Conservation (phyloP, 1,284 basidiomycete species). For the Mixia osmundae region DNA sequence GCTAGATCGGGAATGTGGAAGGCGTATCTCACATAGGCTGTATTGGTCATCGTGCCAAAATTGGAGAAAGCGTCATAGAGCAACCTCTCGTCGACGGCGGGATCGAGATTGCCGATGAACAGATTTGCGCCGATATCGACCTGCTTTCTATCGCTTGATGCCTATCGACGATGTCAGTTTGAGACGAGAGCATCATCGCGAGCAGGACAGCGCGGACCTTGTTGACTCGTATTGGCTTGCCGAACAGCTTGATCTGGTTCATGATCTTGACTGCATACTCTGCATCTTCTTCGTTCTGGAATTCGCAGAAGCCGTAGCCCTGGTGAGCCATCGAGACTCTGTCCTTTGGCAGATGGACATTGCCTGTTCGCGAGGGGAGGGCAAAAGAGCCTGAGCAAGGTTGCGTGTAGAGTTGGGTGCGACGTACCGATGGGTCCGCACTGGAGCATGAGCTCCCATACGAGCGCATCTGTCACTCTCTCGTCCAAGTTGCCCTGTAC, state of each 20-base stretch:
- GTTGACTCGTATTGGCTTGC: conserved; percentile 93
- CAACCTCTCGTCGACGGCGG: conserved; percentile 74
- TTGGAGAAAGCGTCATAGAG: conserved; percentile 86
- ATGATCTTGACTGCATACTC: conserved; percentile 99
- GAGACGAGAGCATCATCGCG: neutral
- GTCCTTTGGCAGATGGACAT: conserved; percentile 98
- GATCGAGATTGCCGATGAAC: conserved; percentile 85
- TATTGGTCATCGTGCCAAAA: conserved; percentile 79
- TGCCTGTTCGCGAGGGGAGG: conserved; percentile 33
- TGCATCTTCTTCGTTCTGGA: conserved; percentile 88
- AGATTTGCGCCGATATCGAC: conserved; percentile 93
- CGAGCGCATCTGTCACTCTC: conserved; percentile 68
- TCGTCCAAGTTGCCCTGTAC: conserved; percentile 89
- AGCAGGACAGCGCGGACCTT: conserved; percentile 36
- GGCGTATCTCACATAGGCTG: conserved; percentile 53
- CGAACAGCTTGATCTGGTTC: conserved; percentile 98
- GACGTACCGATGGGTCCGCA: conserved; percentile 81
- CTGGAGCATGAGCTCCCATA: conserved; percentile 98
- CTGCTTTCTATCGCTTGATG: conserved; percentile 89
- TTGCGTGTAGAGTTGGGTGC: conserved; percentile 2
- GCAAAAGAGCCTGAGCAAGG: neutral
- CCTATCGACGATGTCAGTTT: conserved; percentile 26
- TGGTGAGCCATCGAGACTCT: conserved; percentile 93
- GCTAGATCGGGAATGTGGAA: neutral
- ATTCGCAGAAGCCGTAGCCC: conserved; percentile 98